Base-by-base conservation (phyloP, 2,329 filamentous ascomycete species). In the Fusarium sp. region DNA sequence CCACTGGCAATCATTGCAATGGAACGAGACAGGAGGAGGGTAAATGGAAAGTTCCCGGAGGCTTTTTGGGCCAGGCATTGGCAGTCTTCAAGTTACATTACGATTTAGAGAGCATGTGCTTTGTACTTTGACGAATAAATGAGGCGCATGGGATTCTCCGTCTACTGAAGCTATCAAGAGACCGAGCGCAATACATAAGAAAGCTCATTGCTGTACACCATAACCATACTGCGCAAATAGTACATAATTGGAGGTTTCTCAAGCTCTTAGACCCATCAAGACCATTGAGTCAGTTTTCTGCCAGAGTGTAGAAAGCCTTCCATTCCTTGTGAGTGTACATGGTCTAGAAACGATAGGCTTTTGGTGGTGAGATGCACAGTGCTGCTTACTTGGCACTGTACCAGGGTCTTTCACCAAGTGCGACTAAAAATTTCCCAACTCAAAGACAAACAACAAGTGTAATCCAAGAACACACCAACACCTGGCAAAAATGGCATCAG, bases 401-500 rank as follows among this genome's bases (percentile, higher is more conserved):
- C 30, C 58, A 17, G 43, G 17, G 12, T 57, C 32, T 38, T 27
- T 71, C 62, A 50, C n/a, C 22, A 52, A 52, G 12, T 30, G 11
- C 14, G 33, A 54, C 35, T 61, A 35, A 71, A 71, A 71, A 63
- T 74, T 71, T 74, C 56, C 50, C 14, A 58, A 33, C 32, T 17
- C 22, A 60, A 20, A 25, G 25, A 37, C 56, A 38, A 57, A 57
- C 33, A 27, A 12, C 33, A 27, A 20, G 35, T 58, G 20, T 43
- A 22, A 4, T 22, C n/a, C 22, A 32, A n/a, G 17, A 59, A 35
- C 52, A 20, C 57, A 52, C n/a, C 62, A 32, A 43, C 33, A 63
- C 65, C 63, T 67, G 40, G 30, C 52, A 72, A 68, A 68, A 35
- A 82, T 81, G 80, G 59, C 79, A 17, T 57, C 76, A 50, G 69